phyloP scores from a whole-genome alignment of 768 basidiomycete species.

The Amylocystis lapponica region DNA sequence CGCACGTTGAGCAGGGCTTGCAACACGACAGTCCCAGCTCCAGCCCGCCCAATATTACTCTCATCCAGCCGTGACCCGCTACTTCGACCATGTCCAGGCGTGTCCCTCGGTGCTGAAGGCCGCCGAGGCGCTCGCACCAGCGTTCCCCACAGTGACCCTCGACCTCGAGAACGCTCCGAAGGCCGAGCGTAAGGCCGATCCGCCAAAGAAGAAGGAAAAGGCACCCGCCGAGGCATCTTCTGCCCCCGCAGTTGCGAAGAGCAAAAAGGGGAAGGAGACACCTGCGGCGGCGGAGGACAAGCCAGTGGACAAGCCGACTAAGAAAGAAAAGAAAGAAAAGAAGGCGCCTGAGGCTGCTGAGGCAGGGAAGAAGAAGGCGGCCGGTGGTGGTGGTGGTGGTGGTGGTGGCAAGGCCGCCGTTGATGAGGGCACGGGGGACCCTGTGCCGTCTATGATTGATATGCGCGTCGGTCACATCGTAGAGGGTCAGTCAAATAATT shows the following conservation, averaged over 20 bases:
- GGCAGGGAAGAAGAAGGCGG: conserved; percentile 29
- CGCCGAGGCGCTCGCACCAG: conserved; percentile 43
- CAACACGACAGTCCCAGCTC: conserved; percentile 51
- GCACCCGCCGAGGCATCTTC: conserved; percentile 27
- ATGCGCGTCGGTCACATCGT: conserved; percentile 90
- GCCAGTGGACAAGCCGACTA: conserved; percentile 41
- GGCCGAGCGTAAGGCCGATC: conserved; percentile 63
- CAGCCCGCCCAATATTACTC: conserved; percentile 70
- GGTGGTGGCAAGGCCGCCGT: conserved; percentile 22
- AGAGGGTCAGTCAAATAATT: conserved; percentile 55
- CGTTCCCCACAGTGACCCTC: conserved; percentile 55
- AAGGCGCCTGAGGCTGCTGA: conserved; percentile 22
- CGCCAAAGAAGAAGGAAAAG: conserved; percentile 81
- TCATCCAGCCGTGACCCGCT: conserved; percentile 80
- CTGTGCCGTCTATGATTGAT: conserved; percentile 95
- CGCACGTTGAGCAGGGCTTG: not conserved
- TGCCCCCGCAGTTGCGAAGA: conserved; percentile 20
- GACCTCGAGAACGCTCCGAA: conserved; percentile 75
- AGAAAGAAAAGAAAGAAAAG: conserved; percentile 38
- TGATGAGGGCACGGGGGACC: conserved; percentile 69
- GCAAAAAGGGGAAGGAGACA: conserved; percentile 30
- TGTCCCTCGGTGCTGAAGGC: conserved; percentile 54
- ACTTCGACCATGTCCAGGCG: conserved; percentile 92
- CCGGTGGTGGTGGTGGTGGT: conserved; percentile 10
- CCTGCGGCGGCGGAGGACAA: conserved; percentile 25